Evolutionary conservation across 2,329 filamentous ascomycete species (phyloP).

Genomic region (Metarhizium robertsii): DNA sequence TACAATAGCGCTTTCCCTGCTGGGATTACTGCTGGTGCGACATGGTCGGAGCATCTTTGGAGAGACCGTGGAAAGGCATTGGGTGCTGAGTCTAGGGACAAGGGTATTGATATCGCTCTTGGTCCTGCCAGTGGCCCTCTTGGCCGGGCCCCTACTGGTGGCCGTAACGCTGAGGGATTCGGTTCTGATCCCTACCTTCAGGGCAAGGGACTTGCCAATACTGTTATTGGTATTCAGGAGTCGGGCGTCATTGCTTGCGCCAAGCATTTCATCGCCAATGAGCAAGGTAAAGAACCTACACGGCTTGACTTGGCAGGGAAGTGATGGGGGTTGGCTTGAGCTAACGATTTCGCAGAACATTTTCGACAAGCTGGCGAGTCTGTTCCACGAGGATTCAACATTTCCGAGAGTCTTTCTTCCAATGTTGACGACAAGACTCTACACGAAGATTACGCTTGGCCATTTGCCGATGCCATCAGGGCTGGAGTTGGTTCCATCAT

Average conservation of each 20-base stretch:
- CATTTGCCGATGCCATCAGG: constrained; percentile 62
- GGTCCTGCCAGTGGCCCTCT: constrained; percentile 38
- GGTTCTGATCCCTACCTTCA: constrained; percentile 67
- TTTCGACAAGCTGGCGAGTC: constrained; percentile 58
- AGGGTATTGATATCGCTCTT: constrained; percentile 68
- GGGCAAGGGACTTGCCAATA: constrained; percentile 62
- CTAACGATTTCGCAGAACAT: constrained; percentile 39
- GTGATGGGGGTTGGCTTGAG: neutral
- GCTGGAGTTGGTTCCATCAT: constrained; percentile 57
- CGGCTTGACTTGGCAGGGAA: neutral
- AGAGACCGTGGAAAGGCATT: constrained; percentile 37
- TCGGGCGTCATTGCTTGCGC: constrained; percentile 75
- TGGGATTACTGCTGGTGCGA: constrained; percentile 72
- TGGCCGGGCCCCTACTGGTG: constrained; percentile 35
- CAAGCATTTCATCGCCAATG: constrained; percentile 67
- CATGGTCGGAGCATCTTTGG: constrained; percentile 67
- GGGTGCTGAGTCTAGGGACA: constrained; percentile 57
- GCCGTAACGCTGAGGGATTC: constrained; percentile 57
- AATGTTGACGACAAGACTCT: constrained; percentile 65
- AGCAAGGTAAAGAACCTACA: constrained; percentile 42
- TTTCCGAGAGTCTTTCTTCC: constrained; percentile 49
- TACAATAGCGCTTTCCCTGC: constrained; percentile 75
- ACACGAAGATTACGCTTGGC: constrained; percentile 71
- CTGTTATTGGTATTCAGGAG: constrained; percentile 71
- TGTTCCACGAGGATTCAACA: constrained; percentile 43